Conservation (phyloP, 345 rosid genomes). For the Eucalyptus polyanthemos region DNA sequence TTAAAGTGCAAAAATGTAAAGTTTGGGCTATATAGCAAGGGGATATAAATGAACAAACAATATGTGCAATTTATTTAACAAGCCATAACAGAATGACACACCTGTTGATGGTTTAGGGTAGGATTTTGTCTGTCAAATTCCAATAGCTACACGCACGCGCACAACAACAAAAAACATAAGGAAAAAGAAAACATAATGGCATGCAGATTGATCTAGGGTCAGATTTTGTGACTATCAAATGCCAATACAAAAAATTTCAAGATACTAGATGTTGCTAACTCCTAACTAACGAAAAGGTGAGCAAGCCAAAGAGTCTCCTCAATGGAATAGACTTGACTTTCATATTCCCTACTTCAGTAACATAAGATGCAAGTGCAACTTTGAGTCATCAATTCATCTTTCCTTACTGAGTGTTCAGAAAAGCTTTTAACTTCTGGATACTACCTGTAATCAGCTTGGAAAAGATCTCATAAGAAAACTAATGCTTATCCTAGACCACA, state of each 20-base stretch:
- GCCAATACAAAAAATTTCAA: background rate
- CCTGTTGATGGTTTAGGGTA: background rate
- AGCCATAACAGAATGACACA: background rate
- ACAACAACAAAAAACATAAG: accelerated
- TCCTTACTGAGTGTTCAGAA: background rate
- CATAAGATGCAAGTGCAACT: background rate
- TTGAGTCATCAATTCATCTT: background rate
- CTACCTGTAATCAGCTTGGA: background rate
- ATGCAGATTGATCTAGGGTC: background rate
- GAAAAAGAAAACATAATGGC: background rate
- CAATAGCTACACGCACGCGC: accelerated
- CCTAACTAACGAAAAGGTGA: background rate
- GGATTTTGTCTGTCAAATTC: background rate
- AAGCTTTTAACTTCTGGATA: background rate
- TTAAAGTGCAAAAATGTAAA: background rate
- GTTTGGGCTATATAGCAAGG: background rate
- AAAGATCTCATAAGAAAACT: background rate
- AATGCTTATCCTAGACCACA: background rate
- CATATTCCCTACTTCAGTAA: background rate
- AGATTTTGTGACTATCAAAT: background rate
- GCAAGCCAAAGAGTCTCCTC: background rate
- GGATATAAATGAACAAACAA: background rate
- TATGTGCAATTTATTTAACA: background rate
- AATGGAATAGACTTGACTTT: background rate
- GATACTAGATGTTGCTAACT: background rate